These are phyloP conservation scores for Debaryomyces tyrocola DNA, from an alignment of 805 yeast species.

Conservation along the genomic window DNA sequence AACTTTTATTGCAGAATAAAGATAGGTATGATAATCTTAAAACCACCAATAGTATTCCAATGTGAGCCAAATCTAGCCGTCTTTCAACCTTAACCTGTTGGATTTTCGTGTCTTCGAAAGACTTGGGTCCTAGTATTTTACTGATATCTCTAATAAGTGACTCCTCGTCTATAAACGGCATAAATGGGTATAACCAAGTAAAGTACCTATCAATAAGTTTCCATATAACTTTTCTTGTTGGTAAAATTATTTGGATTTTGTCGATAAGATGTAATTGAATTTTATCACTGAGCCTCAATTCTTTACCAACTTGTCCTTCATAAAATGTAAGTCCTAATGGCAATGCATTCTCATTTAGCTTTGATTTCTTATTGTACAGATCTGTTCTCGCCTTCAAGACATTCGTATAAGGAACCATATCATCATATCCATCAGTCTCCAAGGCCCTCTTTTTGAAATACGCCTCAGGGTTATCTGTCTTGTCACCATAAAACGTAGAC, in stretches of 20 bases:
- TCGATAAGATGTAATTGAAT: slow-evolving; percentile 32
- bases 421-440: slow-evolving; percentile 35
- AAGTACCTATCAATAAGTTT: slow-evolving; percentile 43
- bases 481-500: slow-evolving; percentile 10
- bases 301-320: slow-evolving; percentile 30
- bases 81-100: slow-evolving; percentile 29
- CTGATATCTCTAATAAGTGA: slow-evolving; percentile 29
- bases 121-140: slow-evolving; percentile 33
- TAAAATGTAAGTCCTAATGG: slow-evolving; percentile 34
- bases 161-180: slow-evolving; percentile 46
- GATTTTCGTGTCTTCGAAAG: slow-evolving; percentile 24
- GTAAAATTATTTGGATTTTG: slow-evolving; percentile 37
- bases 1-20: slow-evolving; percentile 29
- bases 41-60: slow-evolving; percentile 42
- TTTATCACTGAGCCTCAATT: slow-evolving; percentile 28
- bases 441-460: slow-evolving; percentile 30
- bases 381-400: slow-evolving; percentile 15
- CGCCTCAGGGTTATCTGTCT: slow-evolving; percentile 15
- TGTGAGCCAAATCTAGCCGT: slow-evolving; percentile 38
- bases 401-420: slow-evolving; percentile 30
- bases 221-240: slow-evolving; percentile 40
- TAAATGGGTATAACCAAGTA: slow-evolving; percentile 44
- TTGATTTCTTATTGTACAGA: slow-evolving; percentile 8
- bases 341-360: slow-evolving; percentile 16
- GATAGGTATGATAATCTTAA: slow-evolving; percentile 44